Base-by-base conservation (phyloP, 768 basidiomycete species). In the Brasilioporus rufonigricans region DNA sequence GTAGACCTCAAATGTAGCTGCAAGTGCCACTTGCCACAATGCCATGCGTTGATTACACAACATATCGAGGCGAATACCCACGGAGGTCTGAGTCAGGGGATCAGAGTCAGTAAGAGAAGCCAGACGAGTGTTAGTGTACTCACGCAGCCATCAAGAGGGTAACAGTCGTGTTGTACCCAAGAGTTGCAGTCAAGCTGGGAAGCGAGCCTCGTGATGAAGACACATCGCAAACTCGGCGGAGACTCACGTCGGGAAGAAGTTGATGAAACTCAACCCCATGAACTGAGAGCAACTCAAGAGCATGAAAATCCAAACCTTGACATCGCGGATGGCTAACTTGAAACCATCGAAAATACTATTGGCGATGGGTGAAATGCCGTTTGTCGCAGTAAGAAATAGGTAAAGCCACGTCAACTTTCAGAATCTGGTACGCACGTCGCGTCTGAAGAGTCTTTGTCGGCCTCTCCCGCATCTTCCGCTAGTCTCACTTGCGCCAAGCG, bases 111-210 rank as follows among this genome's bases (percentile, higher is more conserved):
- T 5, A 14, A 8, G 23, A 8, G 4, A 26, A 45, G n/a, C 18
- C 4, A 9, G 31, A 27, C 6, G 11, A 18, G 43, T 23, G 13
- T 8, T 9, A 8, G 1, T 24, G 4, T 44, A 63, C 81, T 61
- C 61, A 86, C 84, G 84, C 83, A 16, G 80, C 77, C 26, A 86
- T 71, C 21, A 87, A 71, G 18, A 87, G 69, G 23, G 76, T 84
- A 45, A 81, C 66, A 0, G 82, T 86, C 1, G 81, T 85, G 16
- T 65, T 71, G 69, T 80, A 87, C 3, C 84, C 85, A 19, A 86
- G 77, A 1, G 35, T 35, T 16, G 35, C 35, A 16, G 16, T 35
- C 35, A 35, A 7, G 13, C 35, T 35, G 16, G 14, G 35, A 3
- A 16, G 3, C 13, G 85, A 33, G 35, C 8, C 4, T 39, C n/a